These are phyloP conservation scores for Senna tora DNA, from an alignment of 306 rosid genomes.

Conservation along the genomic window DNA sequence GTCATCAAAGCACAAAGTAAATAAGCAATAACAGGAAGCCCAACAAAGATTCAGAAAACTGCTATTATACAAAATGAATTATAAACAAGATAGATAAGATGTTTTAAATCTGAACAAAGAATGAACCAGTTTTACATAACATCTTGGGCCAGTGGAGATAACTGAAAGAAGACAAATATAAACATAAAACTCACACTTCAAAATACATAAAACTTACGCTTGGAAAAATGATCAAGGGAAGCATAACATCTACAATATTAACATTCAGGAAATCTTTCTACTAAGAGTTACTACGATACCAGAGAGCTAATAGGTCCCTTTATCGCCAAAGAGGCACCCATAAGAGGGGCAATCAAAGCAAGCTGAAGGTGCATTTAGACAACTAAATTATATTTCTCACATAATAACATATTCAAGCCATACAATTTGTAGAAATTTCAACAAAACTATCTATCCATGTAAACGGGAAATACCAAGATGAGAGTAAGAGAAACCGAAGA, in stretches of 20 bases:
- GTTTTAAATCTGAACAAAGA: not conserved
- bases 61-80: not conserved
- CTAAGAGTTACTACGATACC: not conserved
- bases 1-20: conserved; percentile 4
- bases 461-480: not conserved
- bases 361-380: not conserved
- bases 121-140: not conserved
- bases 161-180: not conserved
- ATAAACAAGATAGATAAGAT: not conserved
- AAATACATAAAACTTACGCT: not conserved
- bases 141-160: not conserved
- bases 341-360: not conserved
- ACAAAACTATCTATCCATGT: not conserved
- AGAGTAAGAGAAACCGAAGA: not conserved
- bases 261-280: not conserved
- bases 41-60: not conserved
- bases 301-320: not conserved
- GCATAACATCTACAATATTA: not conserved
- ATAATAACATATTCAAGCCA: not conserved
- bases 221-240: no score
- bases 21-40: not conserved
- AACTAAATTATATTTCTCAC: not conserved
- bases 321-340: not conserved
- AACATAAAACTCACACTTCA: not conserved
- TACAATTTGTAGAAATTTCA: not conserved